Conservation (phyloP, 768 basidiomycete species). For the Suillus fuscotomentosus region DNA sequence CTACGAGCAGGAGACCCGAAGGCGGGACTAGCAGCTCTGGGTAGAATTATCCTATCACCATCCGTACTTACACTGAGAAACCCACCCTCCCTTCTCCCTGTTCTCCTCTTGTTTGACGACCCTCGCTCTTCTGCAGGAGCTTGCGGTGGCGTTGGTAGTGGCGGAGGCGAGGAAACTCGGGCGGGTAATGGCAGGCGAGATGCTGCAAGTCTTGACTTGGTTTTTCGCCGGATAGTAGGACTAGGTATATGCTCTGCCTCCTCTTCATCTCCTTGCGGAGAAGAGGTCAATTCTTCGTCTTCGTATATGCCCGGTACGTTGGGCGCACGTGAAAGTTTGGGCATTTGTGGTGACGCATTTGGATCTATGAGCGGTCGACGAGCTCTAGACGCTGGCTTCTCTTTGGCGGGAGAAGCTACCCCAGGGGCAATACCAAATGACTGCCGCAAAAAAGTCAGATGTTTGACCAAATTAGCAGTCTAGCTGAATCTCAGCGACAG, state of each 20-base stretch:
- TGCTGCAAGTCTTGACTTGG: constrained; percentile 47
- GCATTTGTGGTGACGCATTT: constrained; percentile 45
- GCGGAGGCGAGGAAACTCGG: constrained; percentile 40
- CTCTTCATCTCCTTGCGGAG: constrained; percentile 42
- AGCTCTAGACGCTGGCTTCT: constrained; percentile 47
- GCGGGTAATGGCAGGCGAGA: constrained; percentile 50
- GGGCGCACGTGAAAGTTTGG: constrained; percentile 63
- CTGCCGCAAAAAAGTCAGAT: constrained; percentile 62
- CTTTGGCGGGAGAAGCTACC: constrained; percentile 34
- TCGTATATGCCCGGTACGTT: constrained; percentile 66
- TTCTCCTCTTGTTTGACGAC: constrained; percentile 27
- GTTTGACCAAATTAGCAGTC: constrained; percentile 63
- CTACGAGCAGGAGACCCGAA: constrained; percentile 61
- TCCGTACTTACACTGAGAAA: constrained; percentile 45
- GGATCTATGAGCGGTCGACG: constrained; percentile 45
- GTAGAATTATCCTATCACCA: constrained; percentile 39
- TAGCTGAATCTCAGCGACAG: constrained; percentile 21
- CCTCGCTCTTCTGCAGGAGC: constrained; percentile 34
- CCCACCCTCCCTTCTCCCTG: constrained; percentile 45
- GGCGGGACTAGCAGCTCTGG: constrained; percentile 64
- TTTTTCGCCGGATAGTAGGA: constrained; percentile 40
- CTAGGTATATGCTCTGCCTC: constrained; percentile 35
- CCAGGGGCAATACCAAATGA: constrained; percentile 46
- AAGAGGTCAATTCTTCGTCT: constrained; percentile 56
- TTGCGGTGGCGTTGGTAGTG: constrained; percentile 31